A percentile compares a stretch with the other conserved stretches of the same genome.
phyloP scores from a whole-genome alignment of 176 grass and related monocot genomes.

The Rhynchospora pubera region DNA sequence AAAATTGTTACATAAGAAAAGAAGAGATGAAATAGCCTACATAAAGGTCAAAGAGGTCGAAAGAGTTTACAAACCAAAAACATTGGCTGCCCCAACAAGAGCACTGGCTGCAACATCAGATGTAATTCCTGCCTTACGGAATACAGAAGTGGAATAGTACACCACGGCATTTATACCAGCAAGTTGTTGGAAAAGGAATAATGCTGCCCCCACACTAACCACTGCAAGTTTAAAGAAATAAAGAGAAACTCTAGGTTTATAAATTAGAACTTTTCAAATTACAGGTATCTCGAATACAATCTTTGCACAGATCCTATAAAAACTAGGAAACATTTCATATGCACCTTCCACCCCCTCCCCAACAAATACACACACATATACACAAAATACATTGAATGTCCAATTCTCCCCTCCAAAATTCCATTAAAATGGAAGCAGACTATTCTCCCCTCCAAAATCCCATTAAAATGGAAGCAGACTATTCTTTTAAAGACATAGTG shows the following conservation, averaged over 20 bases:
- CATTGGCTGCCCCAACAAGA: slow-evolving; percentile 96
- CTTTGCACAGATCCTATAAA: not conserved
- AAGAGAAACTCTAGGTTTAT: not conserved
- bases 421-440: no score
- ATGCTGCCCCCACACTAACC: slow-evolving; percentile 82
- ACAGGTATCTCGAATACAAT: not conserved
- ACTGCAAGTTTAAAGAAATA: slow-evolving; percentile 36
- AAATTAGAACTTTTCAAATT: not conserved
- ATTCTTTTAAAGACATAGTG: not conserved
- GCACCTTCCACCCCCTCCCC: no score
- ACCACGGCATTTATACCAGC: slow-evolving; percentile 99
- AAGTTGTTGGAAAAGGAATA: slow-evolving; percentile 96
- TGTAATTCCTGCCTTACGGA: slow-evolving; percentile 84
- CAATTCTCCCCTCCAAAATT: no score
- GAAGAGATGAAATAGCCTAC: not conserved
- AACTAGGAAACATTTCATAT: no score
- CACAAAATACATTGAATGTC: no score
- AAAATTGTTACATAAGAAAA: slow-evolving; percentile 13
- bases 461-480: not conserved
- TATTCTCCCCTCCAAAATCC: not conserved
- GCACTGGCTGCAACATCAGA: slow-evolving; percentile 99
- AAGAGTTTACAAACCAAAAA: slow-evolving; percentile 61
- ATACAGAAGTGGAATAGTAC: slow-evolving; percentile 97
- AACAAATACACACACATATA: no score
- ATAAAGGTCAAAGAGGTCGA: not conserved